Base-by-base conservation (phyloP, 352 stramenopile genomes). In the Phytophthora citrophthora region DNA sequence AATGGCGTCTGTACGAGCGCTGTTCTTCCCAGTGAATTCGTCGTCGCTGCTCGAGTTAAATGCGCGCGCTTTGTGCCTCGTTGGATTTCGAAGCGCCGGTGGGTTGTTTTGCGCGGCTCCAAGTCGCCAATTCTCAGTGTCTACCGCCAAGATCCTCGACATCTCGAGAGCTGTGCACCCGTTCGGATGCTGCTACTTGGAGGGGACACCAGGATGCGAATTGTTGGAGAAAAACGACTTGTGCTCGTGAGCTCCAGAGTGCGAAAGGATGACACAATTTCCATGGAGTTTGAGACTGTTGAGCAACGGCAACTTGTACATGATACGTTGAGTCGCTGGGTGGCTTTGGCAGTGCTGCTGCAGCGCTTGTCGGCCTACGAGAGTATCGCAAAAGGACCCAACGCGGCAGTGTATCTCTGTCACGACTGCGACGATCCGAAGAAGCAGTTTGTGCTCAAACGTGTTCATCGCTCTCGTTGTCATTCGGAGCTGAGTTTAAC, bases 91-190 rank as follows among this genome's bases (percentile, higher is more conserved):
- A 81, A 77, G 44, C 60, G 62, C 12, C 77, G 81, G 5, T 89
- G 79, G 77, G 44, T 91, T 15, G 79, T 88, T 36, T 61, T 91
- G 12, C 79, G 81, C 5, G 81, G 81, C 12, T 86, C 77, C 54
- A 91, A 89, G 64, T 73, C 77, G 16, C 81, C 81, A 4, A 74
- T 83, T 5, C 55, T 89, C 24, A 78, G 79, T 1, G 77, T 87
- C 1, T 83, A 89, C 27, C 65, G 77, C 8, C 77, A 86, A 61
- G 24, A 74, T 64, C 12, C 63, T 67, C 11, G 49, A 46, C 39
- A 40, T 40, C n/a, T 60, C 9, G 41, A 48, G n/a, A 34, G 59
- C 18, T 54, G 52, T 7, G 54, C 40, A 20, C 81, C 77, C 15
- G 56, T 89, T n/a, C 60, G 58, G 18, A 81, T 89, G 13, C 74